A percentile compares a stretch with the other conserved stretches of the same genome.
Conservation (phyloP, 192 early-diverging fungal species). For the Gryganskiella cystojenkinii region DNA sequence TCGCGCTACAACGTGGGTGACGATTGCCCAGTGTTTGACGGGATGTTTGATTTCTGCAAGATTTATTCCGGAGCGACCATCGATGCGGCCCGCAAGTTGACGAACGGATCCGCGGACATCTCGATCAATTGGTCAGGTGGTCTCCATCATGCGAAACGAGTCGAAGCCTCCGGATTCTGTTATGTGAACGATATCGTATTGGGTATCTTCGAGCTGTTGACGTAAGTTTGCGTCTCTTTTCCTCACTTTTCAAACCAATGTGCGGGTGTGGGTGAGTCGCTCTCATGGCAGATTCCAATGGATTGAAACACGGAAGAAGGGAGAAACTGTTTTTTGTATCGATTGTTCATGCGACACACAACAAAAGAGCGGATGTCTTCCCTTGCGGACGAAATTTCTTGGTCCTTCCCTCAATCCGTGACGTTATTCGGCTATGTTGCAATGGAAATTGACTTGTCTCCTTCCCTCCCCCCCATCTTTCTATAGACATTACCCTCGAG, state of each 20-base stretch:
- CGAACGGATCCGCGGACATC: constrained; percentile 85
- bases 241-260: background rate
- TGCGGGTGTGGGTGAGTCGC: no score
- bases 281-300: no score
- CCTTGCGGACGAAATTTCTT: background rate
- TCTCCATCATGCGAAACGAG: constrained; percentile 90
- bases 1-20: constrained; percentile 92
- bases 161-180: constrained; percentile 95
- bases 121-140: constrained; percentile 99
- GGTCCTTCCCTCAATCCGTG: no score
- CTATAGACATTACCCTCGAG: constrained; percentile 74
- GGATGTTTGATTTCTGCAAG: constrained; percentile 94
- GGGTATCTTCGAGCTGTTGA: constrained; percentile 87
- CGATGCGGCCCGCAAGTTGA: constrained; percentile 88
- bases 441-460: background rate
- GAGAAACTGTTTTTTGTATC: no score
- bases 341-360: no score
- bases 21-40: constrained; percentile 98
- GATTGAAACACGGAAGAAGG: no score
- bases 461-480: background rate
- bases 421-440: no score
- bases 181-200: constrained; percentile 99
- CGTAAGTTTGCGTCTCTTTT: constrained; percentile 47
- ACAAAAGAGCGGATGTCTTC: no score
- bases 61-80: constrained; percentile 95